These are phyloP conservation scores for Misopates orontium DNA, from an alignment of 257 asterid genomes.

Conservation along the genomic window DNA sequence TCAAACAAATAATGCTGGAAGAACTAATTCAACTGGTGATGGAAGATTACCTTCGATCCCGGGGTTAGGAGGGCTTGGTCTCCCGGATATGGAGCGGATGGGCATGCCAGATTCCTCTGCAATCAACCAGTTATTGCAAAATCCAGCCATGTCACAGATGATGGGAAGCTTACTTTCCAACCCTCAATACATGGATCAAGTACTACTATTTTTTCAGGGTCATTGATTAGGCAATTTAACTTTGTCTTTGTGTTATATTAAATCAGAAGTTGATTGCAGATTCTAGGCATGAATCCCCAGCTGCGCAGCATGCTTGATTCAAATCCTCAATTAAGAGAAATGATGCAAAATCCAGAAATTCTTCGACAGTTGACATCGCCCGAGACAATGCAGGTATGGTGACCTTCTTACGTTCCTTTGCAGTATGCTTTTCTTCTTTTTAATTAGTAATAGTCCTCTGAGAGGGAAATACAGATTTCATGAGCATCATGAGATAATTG, in stretches of 20 bases:
- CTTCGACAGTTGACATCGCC: conserved; percentile 53
- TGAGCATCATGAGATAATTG: conserved; percentile 15
- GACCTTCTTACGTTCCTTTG: conserved; percentile 11
- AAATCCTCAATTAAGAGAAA: conserved; percentile 64
- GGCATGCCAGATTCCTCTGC: conserved; percentile 43
- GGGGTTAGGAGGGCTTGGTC: conserved; percentile 55
- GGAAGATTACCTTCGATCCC: conserved; percentile 39
- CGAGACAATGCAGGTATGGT: conserved; percentile 49
- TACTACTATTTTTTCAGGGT: conserved; percentile 19
- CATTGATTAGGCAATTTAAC: conserved; percentile 20
- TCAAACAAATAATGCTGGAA: conserved; percentile 41
- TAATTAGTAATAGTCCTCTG: background rate
- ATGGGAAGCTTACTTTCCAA: conserved; percentile 53
- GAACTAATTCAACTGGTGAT: conserved; percentile 45
- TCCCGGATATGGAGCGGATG: conserved; percentile 41
- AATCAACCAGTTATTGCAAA: conserved; percentile 47
- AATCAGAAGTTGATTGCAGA: conserved; percentile 36
- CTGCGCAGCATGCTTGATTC: conserved; percentile 48
- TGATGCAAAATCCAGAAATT: conserved; percentile 66
- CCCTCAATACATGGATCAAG: conserved; percentile 62
- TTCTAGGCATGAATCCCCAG: conserved; percentile 45
- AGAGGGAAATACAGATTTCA: background rate
- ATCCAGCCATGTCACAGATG: conserved; percentile 61
- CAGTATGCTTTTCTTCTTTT: background rate
- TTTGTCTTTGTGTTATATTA: conserved; percentile 15